Percentiles rank a stretch among this genome's conserved stretches.
Conservation (phyloP, 176 grass and related monocot genomes). For the Bromus sterilis region DNA sequence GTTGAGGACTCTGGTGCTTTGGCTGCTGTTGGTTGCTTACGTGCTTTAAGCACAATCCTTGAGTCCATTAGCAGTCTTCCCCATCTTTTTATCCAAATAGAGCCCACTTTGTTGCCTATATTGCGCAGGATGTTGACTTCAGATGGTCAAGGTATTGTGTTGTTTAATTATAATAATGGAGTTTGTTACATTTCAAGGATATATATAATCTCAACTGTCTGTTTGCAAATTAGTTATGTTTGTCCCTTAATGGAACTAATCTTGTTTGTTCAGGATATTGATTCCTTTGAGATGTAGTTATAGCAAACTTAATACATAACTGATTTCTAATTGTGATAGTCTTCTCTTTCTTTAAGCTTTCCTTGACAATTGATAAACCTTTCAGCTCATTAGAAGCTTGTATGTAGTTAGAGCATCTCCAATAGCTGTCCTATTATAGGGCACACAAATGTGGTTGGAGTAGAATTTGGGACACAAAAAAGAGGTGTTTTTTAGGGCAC, state of each 20-base stretch:
- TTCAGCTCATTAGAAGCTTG: neutral
- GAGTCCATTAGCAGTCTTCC: slow-evolving; percentile 94
- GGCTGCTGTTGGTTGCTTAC: slow-evolving; percentile 89
- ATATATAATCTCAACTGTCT: neutral
- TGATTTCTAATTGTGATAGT: neutral
- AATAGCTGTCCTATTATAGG: too few relatives aligned
- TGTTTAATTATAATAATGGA: neutral
- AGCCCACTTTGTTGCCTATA: slow-evolving; percentile 80
- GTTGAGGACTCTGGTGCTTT: slow-evolving; percentile 87
- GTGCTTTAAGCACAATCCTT: slow-evolving; percentile 89
- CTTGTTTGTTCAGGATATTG: neutral
- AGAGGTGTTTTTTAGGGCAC: too few relatives aligned
- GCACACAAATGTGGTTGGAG: too few relatives aligned
- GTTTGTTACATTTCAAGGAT: neutral
- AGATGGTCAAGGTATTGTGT: slow-evolving; percentile 86
- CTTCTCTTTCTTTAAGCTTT: neutral
- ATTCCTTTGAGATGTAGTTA: neutral
- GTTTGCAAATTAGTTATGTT: neutral
- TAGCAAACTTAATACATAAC: neutral
- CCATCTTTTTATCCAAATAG: slow-evolving; percentile 85
- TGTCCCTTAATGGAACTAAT: neutral
- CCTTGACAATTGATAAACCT: neutral
- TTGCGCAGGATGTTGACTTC: slow-evolving; percentile 75
- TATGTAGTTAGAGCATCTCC: neutral
- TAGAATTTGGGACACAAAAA: too few relatives aligned